Percentiles rank a stretch among this genome's conserved stretches.
Conservation (phyloP, 495 filamentous ascomycete genomes). For the Talaromyces proteolyticus region DNA sequence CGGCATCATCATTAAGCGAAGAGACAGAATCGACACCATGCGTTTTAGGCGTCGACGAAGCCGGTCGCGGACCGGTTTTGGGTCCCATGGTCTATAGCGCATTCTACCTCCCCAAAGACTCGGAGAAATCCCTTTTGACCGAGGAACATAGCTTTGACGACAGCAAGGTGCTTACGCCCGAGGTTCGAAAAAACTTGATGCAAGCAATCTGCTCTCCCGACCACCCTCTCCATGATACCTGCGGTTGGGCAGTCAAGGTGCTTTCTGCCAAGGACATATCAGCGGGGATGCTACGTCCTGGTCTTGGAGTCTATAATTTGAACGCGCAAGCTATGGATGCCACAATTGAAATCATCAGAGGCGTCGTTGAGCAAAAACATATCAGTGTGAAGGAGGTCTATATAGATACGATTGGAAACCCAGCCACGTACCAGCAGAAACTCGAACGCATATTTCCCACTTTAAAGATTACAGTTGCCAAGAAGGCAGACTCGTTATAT, state of each 20-base stretch:
- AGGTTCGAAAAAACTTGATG: slow-evolving; percentile 71
- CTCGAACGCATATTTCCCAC: slow-evolving; percentile 81
- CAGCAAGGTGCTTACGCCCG: slow-evolving; percentile 77
- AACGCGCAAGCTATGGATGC: slow-evolving; percentile 98
- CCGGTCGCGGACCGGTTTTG: slow-evolving; percentile 88
- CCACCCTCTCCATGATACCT: slow-evolving; percentile 58
- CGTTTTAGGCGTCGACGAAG: slow-evolving; percentile 89
- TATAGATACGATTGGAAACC: slow-evolving; percentile 89
- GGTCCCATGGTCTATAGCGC: slow-evolving; percentile 97
- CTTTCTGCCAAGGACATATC: slow-evolving; percentile 83
- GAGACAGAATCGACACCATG: slow-evolving; percentile 36
- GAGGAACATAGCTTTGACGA: slow-evolving; percentile 81
- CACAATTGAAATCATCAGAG: slow-evolving; percentile 76
- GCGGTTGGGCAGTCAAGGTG: slow-evolving; percentile 75
- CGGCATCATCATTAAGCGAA: slow-evolving; percentile 7
- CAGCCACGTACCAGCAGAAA: slow-evolving; percentile 74
- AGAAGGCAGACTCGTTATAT: slow-evolving; percentile 92
- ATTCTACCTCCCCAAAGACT: slow-evolving; percentile 69
- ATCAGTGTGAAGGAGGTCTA: slow-evolving; percentile 85
- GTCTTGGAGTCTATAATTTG: slow-evolving; percentile 68
- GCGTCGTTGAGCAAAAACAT: slow-evolving; percentile 60
- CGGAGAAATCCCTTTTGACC: slow-evolving; percentile 67
- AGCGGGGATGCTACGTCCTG: slow-evolving; percentile 69
- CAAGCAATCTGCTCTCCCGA: slow-evolving; percentile 58
- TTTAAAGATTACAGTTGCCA: slow-evolving; percentile 76